Base-by-base conservation (phyloP, 1,139 yeast genomes). In the Candida sp. region DNA sequence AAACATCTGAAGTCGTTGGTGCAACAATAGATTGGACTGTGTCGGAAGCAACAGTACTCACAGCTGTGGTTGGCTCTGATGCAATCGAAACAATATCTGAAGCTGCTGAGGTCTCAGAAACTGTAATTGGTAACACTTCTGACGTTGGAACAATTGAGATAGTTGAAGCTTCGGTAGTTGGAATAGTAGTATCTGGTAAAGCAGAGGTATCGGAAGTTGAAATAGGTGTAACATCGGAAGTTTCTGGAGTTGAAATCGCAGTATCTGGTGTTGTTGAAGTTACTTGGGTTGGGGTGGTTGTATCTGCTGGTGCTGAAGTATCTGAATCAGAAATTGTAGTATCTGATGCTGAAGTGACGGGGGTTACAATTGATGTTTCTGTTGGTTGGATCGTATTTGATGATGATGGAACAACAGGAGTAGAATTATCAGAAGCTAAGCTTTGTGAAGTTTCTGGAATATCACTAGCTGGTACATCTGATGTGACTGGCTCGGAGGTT, bases 221-320 rank as follows among this genome's bases (percentile, higher is more conserved):
- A 22, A 48, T 36, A 21, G 46, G 47, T 22, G 43, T 29, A 35
- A 22, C 36, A 29, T 7, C 29, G 11, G 29, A 25, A 22, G 43
- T 36, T 19, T 46, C 41, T 15, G 47, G 34, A 33, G 48, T 35
- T 32, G 44, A 44, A 21, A 49, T 36, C 12, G 46, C 47, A 25
- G 44, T 29, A 33, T 27, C 36, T 33, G 44, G 21, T 21, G 45
- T 23, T 15, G 2, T 3, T 21, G 42, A 22, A 29, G 39, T 22
- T n/a, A 47, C 19, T 8, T 44, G 39, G 27, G 43, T 25, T 25
- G 27, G 33, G 4, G 37, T 8, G 22, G 43, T 47, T 4, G 38
- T 23, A 21, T 41, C 38, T 19, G 29, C 38, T 19, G 29, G 43
- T 33, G 15, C 6, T 2, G 36, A 15, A 9, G 5, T 15, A n/a